Evolutionary conservation across 345 rosid species (phyloP).

Genomic region (Pistacia vera): DNA sequence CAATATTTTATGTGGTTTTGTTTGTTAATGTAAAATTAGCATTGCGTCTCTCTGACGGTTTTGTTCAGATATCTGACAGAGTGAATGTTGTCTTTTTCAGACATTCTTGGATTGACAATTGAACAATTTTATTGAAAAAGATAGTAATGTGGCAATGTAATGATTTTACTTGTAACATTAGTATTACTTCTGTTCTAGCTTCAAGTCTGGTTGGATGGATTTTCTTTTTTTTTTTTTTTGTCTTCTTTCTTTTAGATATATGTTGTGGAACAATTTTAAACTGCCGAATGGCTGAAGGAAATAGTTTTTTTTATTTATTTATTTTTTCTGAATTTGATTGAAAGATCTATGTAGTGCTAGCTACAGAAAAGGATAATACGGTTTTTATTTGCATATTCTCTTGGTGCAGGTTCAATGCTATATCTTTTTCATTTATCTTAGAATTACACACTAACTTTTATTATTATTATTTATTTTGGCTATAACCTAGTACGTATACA

Average conservation of each 20-base stretch:
- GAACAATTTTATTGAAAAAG: not conserved
- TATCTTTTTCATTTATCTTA: not conserved
- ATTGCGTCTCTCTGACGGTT: not conserved
- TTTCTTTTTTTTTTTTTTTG: not conserved
- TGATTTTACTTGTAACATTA: not conserved
- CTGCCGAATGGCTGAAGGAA: not conserved
- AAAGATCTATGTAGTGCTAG: not conserved
- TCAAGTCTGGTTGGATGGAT: not conserved
- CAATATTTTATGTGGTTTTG: not conserved
- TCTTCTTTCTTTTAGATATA: not conserved
- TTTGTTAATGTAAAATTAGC: too few species aligned
- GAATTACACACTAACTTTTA: not conserved
- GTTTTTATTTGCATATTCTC: not conserved
- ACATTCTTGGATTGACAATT: not conserved
- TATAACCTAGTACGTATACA: not conserved
- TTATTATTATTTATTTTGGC: too few species aligned
- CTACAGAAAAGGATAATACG: not conserved
- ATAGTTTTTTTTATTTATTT: too few species aligned
- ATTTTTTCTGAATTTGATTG: not conserved
- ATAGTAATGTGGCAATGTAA: not conserved
- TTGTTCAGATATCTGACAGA: not conserved
- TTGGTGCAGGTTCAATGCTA: not conserved
- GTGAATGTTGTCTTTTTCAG: not conserved
- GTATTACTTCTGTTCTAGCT: not conserved
- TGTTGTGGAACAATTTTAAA: not conserved